Conservation (phyloP, 139 green algal species). For the Desmodesmus armatus region DNA sequence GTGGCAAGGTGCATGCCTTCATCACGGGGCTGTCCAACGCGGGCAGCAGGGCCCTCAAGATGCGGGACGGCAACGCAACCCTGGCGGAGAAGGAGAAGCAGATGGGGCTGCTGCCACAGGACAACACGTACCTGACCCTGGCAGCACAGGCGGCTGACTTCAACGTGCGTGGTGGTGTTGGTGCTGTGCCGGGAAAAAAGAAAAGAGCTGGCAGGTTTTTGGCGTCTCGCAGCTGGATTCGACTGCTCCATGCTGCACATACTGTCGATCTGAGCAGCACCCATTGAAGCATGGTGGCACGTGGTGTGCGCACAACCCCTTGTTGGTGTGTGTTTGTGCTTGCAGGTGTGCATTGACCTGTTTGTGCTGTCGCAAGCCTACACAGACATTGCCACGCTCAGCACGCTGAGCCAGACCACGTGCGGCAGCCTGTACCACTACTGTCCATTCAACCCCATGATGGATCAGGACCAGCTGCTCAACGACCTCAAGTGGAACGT, state of each 20-base stretch:
- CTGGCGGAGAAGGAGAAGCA: constrained; percentile 74
- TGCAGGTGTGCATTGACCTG: constrained; percentile 82
- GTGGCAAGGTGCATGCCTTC: constrained; percentile 89
- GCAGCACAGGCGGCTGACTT: constrained; percentile 77
- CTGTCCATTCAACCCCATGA: constrained; percentile 68
- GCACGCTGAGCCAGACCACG: constrained; percentile 68
- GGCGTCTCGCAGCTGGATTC: neutral
- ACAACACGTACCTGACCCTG: constrained; percentile 73
- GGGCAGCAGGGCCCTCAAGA: constrained; percentile 69
- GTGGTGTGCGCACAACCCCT: neutral
- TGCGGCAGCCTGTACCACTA: constrained; percentile 86
- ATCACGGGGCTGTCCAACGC: constrained; percentile 71
- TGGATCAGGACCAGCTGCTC: constrained; percentile 81
- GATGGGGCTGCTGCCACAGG: constrained; percentile 60
- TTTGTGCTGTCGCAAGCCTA: constrained; percentile 76
- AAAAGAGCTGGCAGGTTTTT: neutral
- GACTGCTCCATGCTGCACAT: neutral
- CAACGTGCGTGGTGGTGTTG: constrained; percentile 54
- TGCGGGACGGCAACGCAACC: constrained; percentile 50
- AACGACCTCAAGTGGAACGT: constrained; percentile 92
- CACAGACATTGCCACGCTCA: constrained; percentile 80
- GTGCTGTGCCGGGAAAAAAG: neutral
- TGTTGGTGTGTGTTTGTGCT: neutral
- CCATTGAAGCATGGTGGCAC: neutral
- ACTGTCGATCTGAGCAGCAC: neutral